Evolutionary conservation across 2,329 filamentous ascomycete species (phyloP), one percentile per base, ranked within the genome.

Genomic region (Beauveria medogensis): DNA sequence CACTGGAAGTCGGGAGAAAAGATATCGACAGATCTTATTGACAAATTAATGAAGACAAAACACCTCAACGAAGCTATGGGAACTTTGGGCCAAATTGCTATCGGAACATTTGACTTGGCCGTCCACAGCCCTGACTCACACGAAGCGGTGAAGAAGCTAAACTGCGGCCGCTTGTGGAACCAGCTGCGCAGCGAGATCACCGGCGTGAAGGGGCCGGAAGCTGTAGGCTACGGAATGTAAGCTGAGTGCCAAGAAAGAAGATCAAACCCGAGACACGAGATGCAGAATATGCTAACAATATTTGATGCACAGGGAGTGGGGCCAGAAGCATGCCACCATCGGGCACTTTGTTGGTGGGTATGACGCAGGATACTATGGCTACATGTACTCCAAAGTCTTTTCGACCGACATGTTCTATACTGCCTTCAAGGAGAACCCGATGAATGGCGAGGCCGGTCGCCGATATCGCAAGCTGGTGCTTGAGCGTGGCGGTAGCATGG

Each of bases 381-480:
- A 88, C 70, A 75, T 88, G 40, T 88, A 83, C 64, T 91, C 87
- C 1, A 83, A 91, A 72, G 91, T 94, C 20, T 94, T 92, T 75
- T 90, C 86, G 24, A 83, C 88, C 28, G 90, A 95, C 73, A 93
- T 95, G 89, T 95, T 93, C 79, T 86, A 90, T 74, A 82, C 82
- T 0, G 86, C 89, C 52, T 94, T 94, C 77, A 87, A 88, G 77
- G 79, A 83, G 66, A 80, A 92, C 71, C 90, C 90, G 0, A 92
- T 93, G 89, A 83, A 92, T 71, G 80, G 80, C 37, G 82, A 82
- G 65, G 84, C 91, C 70, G 90, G 90, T 1, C 80, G 90, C 16
- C 76, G 89, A 62, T 94, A 93, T 75, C 81, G 90, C 59, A 87
- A 91, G 73, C 89, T 85, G 0, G 89, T 94, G 24, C 77, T 94